Percentiles rank a stretch among this genome's conserved stretches.
Evolutionary conservation across 164 flowering plant genomes (phyloP).

Genomic region (Kalanchoe fedtschenkoi): DNA sequence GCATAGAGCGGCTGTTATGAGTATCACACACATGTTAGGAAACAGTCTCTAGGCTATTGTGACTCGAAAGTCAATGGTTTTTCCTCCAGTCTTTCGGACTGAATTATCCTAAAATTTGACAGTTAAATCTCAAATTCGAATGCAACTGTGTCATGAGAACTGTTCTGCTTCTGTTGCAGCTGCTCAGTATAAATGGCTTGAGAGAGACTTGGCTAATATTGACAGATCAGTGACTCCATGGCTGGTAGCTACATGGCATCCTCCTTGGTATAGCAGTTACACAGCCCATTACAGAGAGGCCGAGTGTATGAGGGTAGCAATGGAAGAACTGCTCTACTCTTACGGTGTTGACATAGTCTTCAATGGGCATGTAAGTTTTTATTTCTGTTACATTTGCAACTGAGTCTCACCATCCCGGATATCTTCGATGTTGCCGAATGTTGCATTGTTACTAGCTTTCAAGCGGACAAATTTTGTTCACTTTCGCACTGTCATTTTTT

Average conservation of each 20-base stretch:
- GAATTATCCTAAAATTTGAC: neutral
- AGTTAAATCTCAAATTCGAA: neutral
- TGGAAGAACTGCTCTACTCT: slow-evolving; percentile 76
- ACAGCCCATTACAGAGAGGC: slow-evolving; percentile 82
- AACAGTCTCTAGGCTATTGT: neutral
- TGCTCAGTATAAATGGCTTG: slow-evolving; percentile 76
- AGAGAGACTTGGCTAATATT: slow-evolving; percentile 56
- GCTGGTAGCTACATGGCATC: slow-evolving; percentile 82
- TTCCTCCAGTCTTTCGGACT: neutral
- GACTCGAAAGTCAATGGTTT: neutral
- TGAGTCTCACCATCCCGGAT: neutral
- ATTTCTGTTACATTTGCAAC: neutral
- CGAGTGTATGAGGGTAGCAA: slow-evolving; percentile 81
- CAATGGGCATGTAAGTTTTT: slow-evolving; percentile 82
- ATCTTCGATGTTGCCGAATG: neutral
- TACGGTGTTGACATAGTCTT: slow-evolving; percentile 77
- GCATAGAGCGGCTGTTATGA: too few relatives aligned
- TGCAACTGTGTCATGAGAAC: neutral
- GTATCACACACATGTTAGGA: too few relatives aligned
- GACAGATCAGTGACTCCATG: slow-evolving; percentile 85
- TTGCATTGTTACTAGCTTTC: neutral
- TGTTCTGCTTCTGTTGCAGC: slow-evolving; percentile 24
- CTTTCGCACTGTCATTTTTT: too few relatives aligned
- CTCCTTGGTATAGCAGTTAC: slow-evolving; percentile 91
- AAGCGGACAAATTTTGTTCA: neutral